Evolutionary conservation across 1,284 basidiomycete species (phyloP), one percentile per base, ranked within the genome.

Genomic region (Fomitiporia mediterranea): DNA sequence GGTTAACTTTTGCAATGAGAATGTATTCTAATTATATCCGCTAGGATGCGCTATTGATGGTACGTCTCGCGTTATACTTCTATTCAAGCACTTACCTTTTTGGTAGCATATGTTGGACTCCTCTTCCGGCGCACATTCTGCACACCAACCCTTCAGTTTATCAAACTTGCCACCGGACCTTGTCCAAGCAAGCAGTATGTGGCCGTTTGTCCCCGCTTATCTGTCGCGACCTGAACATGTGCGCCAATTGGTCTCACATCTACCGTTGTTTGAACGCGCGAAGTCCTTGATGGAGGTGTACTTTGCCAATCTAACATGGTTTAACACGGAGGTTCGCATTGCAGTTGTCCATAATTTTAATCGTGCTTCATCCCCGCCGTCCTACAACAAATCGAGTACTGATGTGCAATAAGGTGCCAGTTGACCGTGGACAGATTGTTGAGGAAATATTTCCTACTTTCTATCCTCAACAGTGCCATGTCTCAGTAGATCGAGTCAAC

Each of bases 271-370:
- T 6, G 42, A 25, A 23, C 42, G 42, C 7, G 42, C 15, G 3
- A 21, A 6, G 19, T 6, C 5, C 4, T 60, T 66, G 21, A 53
- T 59, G 32, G 61, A 64, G 52, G 50, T 52, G 13, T 66, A 62
- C 53, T 57, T 60, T 48, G 48, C 56, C 23, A 51, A 59, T 48
- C 44, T 51, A 19, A 38, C 55, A n/a, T 61, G 56, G 56, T 61
- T 61, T 38, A 48, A n/a, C n/a, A n/a, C n/a, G n/a, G n/a, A n/a
- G n/a, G n/a, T n/a, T n/a, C n/a, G n/a, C n/a, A n/a, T n/a, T n/a
- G n/a, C n/a, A n/a, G n/a, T n/a, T n/a, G n/a, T n/a, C n/a, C n/a
- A n/a, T n/a, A n/a, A n/a, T n/a, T n/a, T n/a, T n/a, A n/a, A n/a
- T n/a, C n/a, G n/a, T n/a, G n/a, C n/a, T n/a, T n/a, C n/a, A n/a